Conservation (phyloP, 2,329 filamentous ascomycete genomes). For the Exophiala aquamarina region DNA sequence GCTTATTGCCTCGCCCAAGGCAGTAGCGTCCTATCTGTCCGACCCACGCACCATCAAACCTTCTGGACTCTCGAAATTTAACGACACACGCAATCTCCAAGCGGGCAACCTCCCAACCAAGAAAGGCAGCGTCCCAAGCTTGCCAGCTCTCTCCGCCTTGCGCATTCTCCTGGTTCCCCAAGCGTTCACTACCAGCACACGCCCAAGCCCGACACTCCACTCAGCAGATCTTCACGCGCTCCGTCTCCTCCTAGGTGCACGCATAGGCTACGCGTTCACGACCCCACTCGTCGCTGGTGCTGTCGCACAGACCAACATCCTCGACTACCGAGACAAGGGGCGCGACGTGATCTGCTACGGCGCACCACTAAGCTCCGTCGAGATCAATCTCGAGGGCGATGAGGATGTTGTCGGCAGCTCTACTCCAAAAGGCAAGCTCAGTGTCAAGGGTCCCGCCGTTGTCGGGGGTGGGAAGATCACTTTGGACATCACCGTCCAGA, state of each 20-base stretch:
- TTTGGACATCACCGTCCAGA: constrained; percentile 16
- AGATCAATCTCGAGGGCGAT: constrained; percentile 62
- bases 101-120: constrained; percentile 61
- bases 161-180: constrained; percentile 81
- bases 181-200: constrained; percentile 52
- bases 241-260: constrained; percentile 74
- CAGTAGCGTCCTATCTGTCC: constrained; percentile 63
- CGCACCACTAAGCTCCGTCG: constrained; percentile 73
- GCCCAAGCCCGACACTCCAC: constrained; percentile 62
- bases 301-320: constrained; percentile 81
- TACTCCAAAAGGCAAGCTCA: constrained; percentile 53
- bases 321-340: constrained; percentile 71
- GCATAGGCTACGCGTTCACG: constrained; percentile 82
- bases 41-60: constrained; percentile 47
- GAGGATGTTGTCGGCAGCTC: constrained; percentile 33
- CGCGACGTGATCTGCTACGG: constrained; percentile 62
- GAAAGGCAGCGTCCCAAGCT: constrained; percentile 47
- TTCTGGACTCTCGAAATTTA: constrained; percentile 15
- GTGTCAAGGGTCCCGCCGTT: constrained; percentile 24
- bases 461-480: constrained; percentile 18
- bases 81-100: constrained; percentile 51
- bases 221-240: constrained; percentile 74
- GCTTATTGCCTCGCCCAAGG: constrained; percentile 63
- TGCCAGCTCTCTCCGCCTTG: constrained; percentile 60
- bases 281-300: constrained; percentile 82